Conservation (phyloP, 1,284 basidiomycete species). For the Somion occarium region DNA sequence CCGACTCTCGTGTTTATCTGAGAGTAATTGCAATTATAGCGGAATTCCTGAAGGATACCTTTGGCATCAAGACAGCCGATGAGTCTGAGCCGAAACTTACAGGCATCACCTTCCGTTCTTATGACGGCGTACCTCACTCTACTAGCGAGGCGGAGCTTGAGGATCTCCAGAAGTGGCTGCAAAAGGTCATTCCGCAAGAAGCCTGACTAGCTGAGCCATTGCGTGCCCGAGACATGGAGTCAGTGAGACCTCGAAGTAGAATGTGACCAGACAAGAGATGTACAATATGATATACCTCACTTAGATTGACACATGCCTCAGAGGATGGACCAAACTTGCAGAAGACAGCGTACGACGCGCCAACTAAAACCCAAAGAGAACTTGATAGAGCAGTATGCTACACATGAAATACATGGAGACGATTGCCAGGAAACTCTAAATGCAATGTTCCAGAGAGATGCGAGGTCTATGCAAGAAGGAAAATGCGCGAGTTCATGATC, state of each 20-base stretch:
- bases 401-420: neutral
- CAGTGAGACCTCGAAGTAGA: neutral
- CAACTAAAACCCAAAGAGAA: neutral
- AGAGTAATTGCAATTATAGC: conserved; percentile 13
- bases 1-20: neutral
- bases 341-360: too few species aligned
- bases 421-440: neutral
- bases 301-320: too few species aligned
- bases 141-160: conserved; percentile 58
- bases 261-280: neutral
- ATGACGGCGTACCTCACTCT: conserved; percentile 60
- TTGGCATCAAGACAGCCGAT: conserved; percentile 38
- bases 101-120: conserved; percentile 45
- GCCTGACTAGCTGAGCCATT: neutral
- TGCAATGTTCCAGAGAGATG: neutral
- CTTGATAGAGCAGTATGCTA: neutral
- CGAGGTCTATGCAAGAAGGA: neutral
- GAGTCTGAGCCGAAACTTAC: conserved; percentile 9
- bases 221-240: neutral
- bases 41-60: conserved; percentile 45
- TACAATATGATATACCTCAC: too few species aligned
- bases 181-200: conserved; percentile 30
- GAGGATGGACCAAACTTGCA: too few species aligned
- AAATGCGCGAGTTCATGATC: neutral
- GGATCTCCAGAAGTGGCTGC: conserved; percentile 61